Percentiles rank a stretch among this genome's conserved stretches.
Evolutionary conservation across 495 filamentous ascomycete genomes (phyloP).

Genomic region (Schizothecium vesticola): DNA sequence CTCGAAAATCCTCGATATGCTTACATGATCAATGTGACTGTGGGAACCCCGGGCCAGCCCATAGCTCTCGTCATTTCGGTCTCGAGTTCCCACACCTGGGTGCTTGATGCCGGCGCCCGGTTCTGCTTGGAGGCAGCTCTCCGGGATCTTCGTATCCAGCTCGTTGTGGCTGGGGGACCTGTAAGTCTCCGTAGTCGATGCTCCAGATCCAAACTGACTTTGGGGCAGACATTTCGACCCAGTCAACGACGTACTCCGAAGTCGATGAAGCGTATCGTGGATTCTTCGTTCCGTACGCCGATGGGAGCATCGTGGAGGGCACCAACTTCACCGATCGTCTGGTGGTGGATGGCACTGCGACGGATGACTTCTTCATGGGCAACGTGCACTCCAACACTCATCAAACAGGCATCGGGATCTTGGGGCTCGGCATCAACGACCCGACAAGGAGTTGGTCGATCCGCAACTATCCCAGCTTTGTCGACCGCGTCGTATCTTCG

Average conservation of each 20-base stretch:
- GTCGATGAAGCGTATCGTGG: background rate
- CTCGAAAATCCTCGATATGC: slow-evolving; percentile 1
- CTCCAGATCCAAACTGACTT: background rate
- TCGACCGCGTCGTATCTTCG: slow-evolving; percentile 57
- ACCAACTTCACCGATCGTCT: slow-evolving; percentile 69
- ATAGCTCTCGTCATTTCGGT: slow-evolving; percentile 59
- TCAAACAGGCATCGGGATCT: slow-evolving; percentile 53
- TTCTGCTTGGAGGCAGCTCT: background rate
- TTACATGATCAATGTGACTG: slow-evolving; percentile 55
- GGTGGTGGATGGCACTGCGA: slow-evolving; percentile 51
- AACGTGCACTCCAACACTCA: slow-evolving; percentile 55
- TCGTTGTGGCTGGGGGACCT: background rate
- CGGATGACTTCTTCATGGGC: slow-evolving; percentile 67
- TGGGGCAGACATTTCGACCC: background rate
- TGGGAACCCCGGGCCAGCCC: slow-evolving; percentile 59
- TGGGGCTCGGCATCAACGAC: slow-evolving; percentile 61
- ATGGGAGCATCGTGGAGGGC: slow-evolving; percentile 57
- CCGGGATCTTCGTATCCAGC: background rate
- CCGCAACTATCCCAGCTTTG: slow-evolving; percentile 58
- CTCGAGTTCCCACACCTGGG: slow-evolving; percentile 71
- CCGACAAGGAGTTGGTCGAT: background rate
- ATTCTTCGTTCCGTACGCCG: slow-evolving; percentile 31
- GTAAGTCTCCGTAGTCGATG: background rate
- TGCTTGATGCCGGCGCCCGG: slow-evolving; percentile 47
- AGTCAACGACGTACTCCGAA: background rate